Evolutionary conservation across 306 rosid species (phyloP).

Genomic region (apple (Malus domestica)): DNA sequence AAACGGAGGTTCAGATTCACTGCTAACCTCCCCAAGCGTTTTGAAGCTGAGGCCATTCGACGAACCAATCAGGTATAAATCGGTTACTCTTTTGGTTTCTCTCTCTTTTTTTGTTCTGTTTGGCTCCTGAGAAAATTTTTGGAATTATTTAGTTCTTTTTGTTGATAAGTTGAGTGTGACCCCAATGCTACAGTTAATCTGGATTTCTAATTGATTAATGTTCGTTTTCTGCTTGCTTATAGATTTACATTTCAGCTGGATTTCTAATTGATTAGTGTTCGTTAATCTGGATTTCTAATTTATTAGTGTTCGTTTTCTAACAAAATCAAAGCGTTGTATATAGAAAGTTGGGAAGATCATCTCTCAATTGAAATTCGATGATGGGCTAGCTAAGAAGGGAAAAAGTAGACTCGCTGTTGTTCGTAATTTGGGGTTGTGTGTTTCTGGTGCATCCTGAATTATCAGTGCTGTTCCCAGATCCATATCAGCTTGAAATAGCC

Average conservation of each 20-base stretch:
- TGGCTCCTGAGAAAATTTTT: not conserved
- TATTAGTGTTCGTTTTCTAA: not conserved
- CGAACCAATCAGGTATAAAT: constrained; percentile 76
- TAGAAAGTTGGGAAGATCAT: not conserved
- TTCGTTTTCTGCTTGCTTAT: not conserved
- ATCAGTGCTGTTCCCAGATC: not conserved
- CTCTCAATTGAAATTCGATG: not conserved
- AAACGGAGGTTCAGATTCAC: constrained; percentile 98
- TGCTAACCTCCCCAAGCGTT: constrained; percentile 83
- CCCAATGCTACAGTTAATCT: not conserved
- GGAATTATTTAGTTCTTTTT: not conserved
- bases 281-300: not conserved
- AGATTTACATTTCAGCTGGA: not conserved
- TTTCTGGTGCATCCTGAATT: not conserved
- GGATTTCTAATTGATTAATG: not conserved
- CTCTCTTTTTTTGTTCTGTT: not conserved
- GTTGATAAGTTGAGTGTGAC: not conserved
- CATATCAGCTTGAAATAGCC: not conserved
- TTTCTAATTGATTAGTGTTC: too few relatives aligned
- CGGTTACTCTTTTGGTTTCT: not conserved
- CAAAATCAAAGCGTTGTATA: not conserved
- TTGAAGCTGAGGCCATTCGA: constrained; percentile 83
- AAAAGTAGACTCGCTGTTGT: not conserved
- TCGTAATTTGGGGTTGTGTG: not conserved
- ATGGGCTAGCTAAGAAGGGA: not conserved